Percentiles rank a stretch among this genome's conserved stretches.
Conservation (phyloP, 2,329 filamentous ascomycete genomes). For the Fusarium fracticaudum region DNA sequence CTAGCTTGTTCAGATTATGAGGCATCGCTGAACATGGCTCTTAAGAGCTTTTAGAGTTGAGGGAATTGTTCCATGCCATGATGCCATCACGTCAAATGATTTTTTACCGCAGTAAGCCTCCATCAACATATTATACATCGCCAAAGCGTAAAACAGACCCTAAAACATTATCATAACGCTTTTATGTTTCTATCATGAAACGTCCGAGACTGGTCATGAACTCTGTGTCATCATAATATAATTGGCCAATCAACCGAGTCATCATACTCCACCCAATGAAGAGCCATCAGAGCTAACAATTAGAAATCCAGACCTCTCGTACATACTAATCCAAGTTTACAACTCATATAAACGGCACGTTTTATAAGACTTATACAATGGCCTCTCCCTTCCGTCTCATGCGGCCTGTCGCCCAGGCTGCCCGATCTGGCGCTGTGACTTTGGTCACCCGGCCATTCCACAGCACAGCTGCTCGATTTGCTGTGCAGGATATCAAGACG, state of each 20-base stretch:
- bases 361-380: conserved; percentile 21
- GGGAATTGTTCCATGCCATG: neutral
- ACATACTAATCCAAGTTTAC: conserved; percentile 7
- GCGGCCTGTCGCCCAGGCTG: conserved; percentile 32
- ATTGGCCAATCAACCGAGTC: conserved; percentile 24
- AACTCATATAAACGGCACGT: neutral
- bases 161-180: neutral
- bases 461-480: conserved; percentile 53
- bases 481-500: conserved; percentile 56
- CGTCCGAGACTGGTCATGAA: neutral
- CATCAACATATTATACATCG: neutral
- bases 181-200: conserved; percentile 1
- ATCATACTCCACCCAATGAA: conserved; percentile 15
- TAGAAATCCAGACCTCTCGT: conserved; percentile 28
- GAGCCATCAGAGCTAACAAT: conserved; percentile 24
- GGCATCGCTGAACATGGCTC: neutral
- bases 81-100: neutral
- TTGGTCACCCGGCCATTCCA: conserved; percentile 43
- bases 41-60: neutral
- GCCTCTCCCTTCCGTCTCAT: conserved; percentile 26
- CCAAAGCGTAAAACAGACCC: neutral
- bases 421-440: conserved; percentile 24
- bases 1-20: neutral
- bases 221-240: neutral
- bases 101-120: neutral